Conservation (phyloP, 257 asterid species). For the Scutellaria barbata region DNA sequence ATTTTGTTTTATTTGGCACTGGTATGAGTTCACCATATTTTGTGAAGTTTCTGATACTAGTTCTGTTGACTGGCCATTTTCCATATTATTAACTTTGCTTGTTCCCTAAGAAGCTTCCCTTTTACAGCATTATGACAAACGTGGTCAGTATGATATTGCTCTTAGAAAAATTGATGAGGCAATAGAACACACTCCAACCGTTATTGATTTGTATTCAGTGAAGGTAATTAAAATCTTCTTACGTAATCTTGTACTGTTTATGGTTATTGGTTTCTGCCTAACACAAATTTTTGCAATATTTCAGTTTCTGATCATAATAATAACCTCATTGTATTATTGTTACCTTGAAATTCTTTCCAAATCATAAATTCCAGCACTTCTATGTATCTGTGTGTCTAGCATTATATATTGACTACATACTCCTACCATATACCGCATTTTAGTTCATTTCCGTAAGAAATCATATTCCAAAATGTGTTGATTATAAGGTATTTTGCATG, state of each 20-base stretch:
- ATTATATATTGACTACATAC: too few relatives aligned
- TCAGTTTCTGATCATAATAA: too few relatives aligned
- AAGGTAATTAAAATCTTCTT: constrained; percentile 56
- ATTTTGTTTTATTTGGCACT: constrained; percentile 89
- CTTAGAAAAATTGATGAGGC: constrained; percentile 89
- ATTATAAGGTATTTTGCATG: too few relatives aligned
- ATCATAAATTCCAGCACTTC: too few relatives aligned
- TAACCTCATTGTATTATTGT: too few relatives aligned
- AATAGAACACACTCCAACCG: constrained; percentile 93
- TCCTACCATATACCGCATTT: too few relatives aligned
- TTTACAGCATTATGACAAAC: constrained; percentile 91
- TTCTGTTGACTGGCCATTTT: too few relatives aligned
- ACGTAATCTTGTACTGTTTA: neutral
- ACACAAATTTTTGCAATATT: neutral
- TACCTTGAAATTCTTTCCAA: too few relatives aligned
- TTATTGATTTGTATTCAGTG: constrained; percentile 87
- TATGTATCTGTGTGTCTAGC: too few relatives aligned
- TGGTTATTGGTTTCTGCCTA: neutral
- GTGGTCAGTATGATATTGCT: constrained; percentile 77
- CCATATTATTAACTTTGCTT: neutral
- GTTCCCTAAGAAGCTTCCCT: constrained; percentile 41
- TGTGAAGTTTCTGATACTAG: constrained; percentile 7
- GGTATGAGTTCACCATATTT: constrained; percentile 51
- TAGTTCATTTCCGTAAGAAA: too few relatives aligned
- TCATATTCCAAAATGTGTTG: too few relatives aligned